A percentile compares a stretch with the other conserved stretches of the same genome.
Conservation (phyloP, 306 rosid genomes). For the Castanea crenata region DNA sequence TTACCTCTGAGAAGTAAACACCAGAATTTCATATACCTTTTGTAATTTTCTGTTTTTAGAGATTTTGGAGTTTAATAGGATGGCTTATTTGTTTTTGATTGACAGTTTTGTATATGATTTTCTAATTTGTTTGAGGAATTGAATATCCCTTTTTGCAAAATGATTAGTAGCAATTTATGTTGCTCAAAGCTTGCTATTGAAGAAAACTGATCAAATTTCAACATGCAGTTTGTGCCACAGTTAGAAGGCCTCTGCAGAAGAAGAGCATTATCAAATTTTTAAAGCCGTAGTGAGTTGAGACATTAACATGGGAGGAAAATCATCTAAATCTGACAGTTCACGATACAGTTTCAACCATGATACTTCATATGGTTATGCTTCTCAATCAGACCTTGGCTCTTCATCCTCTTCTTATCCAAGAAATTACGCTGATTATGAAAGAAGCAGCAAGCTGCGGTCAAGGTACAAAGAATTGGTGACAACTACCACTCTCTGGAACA, state of each 20-base stretch:
- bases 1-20: neutral
- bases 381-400: neutral
- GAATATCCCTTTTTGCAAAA: neutral
- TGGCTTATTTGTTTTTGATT: neutral
- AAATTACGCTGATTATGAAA: neutral
- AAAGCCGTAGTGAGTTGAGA: neutral
- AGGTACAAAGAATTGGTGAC: constrained; percentile 12
- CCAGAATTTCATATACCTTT: neutral
- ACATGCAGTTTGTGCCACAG: neutral
- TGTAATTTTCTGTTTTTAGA: neutral
- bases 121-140: neutral
- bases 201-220: neutral
- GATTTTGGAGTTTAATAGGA: neutral
- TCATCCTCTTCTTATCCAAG: neutral
- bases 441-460: neutral
- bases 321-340: neutral
- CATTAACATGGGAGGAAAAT: constrained; percentile 11
- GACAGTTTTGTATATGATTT: neutral
- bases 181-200: neutral
- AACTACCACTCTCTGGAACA: constrained; percentile 22
- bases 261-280: neutral
- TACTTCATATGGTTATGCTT: neutral
- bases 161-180: neutral
- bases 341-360: neutral
- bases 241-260: neutral